Percentiles rank a stretch among this genome's conserved stretches.
phyloP scores from a whole-genome alignment of 148 eudicot species.

The Vaccinium vitisidaea region DNA sequence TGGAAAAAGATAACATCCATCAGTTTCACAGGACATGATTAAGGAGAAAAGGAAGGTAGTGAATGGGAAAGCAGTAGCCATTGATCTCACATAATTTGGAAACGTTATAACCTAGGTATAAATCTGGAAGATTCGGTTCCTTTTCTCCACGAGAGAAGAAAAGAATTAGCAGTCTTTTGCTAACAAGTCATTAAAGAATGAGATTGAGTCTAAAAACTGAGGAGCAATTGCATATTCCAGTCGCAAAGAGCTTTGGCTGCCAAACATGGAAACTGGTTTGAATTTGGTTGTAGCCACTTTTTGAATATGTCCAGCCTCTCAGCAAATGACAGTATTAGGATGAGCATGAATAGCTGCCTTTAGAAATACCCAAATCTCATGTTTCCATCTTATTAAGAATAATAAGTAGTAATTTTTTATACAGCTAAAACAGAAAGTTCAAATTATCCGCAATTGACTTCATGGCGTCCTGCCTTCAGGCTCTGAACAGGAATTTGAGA shows the following conservation, averaged over 20 bases:
- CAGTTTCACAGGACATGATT: slow-evolving; percentile 4
- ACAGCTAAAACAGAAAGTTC: neutral
- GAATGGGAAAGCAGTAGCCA: neutral
- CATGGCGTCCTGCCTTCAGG: neutral
- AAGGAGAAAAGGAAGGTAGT: neutral
- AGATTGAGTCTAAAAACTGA: neutral
- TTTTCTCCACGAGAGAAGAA: neutral
- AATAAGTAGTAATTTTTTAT: neutral
- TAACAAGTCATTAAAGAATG: neutral
- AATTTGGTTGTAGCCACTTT: neutral
- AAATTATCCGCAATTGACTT: neutral
- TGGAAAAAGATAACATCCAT: neutral
- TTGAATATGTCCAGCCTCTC: neutral
- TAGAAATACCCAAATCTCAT: too few relatives aligned
- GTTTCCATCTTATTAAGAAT: neutral
- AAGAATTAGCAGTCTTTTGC: neutral
- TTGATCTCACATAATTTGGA: neutral
- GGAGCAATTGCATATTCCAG: neutral
- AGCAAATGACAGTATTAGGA: neutral
- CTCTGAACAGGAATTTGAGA: neutral
- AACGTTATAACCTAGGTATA: neutral
- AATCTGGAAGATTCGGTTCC: neutral
- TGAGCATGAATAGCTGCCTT: neutral
- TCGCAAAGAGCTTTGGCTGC: neutral
- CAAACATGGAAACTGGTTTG: neutral